Conservation (phyloP, 169 alveolate species). For the Cryptosporidium muris region DNA sequence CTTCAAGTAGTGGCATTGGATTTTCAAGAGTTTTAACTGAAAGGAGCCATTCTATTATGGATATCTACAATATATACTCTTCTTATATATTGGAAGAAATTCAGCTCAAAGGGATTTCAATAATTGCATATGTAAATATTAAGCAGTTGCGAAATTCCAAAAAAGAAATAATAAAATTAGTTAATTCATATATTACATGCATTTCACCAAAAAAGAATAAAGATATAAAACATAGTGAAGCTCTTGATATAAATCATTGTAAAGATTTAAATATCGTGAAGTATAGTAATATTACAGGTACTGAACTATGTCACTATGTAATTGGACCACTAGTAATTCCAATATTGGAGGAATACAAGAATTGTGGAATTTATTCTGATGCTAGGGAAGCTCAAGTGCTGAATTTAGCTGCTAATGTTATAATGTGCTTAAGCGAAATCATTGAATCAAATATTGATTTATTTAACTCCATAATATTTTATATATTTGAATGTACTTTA, state of each 20-base stretch:
- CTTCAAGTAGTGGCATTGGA: slow-evolving; percentile 65
- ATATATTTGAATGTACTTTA: slow-evolving; percentile 85
- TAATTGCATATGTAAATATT: slow-evolving; percentile 37
- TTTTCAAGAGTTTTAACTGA: slow-evolving; percentile 64
- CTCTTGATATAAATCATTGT: slow-evolving; percentile 28
- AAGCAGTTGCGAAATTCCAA: slow-evolving; percentile 64
- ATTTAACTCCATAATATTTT: slow-evolving; percentile 84
- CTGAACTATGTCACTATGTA: slow-evolving; percentile 51
- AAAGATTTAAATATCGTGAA: slow-evolving; percentile 25
- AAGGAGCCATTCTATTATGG: slow-evolving; percentile 33
- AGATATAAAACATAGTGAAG: slow-evolving; percentile 21
- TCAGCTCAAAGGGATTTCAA: slow-evolving; percentile 36
- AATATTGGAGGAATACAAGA: slow-evolving; percentile 45
- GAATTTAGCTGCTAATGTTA: slow-evolving; percentile 20
- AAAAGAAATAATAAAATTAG: slow-evolving; percentile 48
- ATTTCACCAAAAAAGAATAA: slow-evolving; percentile 59
- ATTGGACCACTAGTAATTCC: slow-evolving; percentile 49
- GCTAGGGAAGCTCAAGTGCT: slow-evolving; percentile 50
- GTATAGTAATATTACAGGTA: slow-evolving; percentile 54
- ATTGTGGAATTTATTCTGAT: slow-evolving; percentile 26
- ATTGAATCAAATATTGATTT: slow-evolving; percentile 72
- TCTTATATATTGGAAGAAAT: slow-evolving; percentile 13
- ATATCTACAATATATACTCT: slow-evolving; percentile 44
- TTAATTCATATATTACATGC: slow-evolving; percentile 42
- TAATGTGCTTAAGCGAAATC: slow-evolving; percentile 47